phyloP scores from a whole-genome alignment of 1,284 basidiomycete species.

The Apiotrichum sp. region DNA sequence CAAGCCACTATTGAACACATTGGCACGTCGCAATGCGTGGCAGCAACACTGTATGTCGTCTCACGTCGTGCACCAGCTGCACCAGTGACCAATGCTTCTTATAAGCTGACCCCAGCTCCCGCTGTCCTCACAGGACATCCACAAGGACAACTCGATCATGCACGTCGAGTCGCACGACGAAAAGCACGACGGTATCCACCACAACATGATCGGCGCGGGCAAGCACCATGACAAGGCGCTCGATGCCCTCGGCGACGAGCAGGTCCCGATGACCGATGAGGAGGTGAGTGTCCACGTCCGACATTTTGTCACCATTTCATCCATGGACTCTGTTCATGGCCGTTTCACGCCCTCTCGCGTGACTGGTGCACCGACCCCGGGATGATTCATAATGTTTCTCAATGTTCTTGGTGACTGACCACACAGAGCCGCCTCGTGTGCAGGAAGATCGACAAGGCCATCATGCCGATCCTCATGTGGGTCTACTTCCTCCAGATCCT shows the following conservation, averaged over 20 bases:
- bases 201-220: background rate
- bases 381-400: background rate
- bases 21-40: background rate
- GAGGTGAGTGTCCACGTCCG: conserved; percentile 18
- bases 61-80: background rate
- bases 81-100: too few relatives aligned
- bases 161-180: conserved; percentile 8
- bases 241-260: conserved; percentile 23
- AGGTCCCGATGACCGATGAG: conserved; percentile 25
- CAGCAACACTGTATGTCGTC: background rate
- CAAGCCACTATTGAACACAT: too few relatives aligned
- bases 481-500: conserved; percentile 42
- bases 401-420: too few relatives aligned
- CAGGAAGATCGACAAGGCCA: conserved; percentile 32
- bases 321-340: too few relatives aligned
- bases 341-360: background rate
- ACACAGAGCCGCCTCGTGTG: conserved; percentile 9
- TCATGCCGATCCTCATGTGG: conserved; percentile 35
- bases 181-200: background rate
- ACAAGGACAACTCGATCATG: conserved; percentile 1
- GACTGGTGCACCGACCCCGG: background rate
- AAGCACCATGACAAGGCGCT: conserved; percentile 22
- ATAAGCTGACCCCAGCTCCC: background rate
- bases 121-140: background rate
- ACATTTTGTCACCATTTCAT: too few relatives aligned